These are phyloP conservation scores for Oryza meridionalis DNA, from an alignment of 176 grass and related monocot species.

Conservation along the genomic window DNA sequence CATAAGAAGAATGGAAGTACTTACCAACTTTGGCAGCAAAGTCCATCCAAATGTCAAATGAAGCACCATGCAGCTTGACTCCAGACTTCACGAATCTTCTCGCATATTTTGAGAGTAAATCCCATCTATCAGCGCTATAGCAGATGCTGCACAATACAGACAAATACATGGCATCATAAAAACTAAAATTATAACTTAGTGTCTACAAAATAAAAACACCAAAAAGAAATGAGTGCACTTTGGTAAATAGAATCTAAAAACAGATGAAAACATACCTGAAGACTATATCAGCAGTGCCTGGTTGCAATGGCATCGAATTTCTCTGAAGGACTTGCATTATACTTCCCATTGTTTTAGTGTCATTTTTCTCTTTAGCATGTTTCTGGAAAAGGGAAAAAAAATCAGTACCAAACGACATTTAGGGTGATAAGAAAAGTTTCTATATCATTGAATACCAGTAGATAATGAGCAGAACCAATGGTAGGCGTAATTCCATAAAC, in stretches of 20 bases:
- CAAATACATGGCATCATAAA: constrained; percentile 16
- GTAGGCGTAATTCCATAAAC: constrained; percentile 88
- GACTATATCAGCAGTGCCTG: constrained; percentile 89
- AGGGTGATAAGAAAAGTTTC: constrained; percentile 41
- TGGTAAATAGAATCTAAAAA: constrained; percentile 4
- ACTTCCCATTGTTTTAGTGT: constrained; percentile 70
- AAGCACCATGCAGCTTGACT: constrained; percentile 71
- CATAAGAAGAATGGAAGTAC: constrained; percentile 32
- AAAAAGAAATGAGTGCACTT: not conserved
- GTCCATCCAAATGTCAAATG: constrained; percentile 96
- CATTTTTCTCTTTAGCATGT: constrained; percentile 81
- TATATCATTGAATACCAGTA: constrained; percentile 68
- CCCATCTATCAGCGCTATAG: constrained; percentile 81
- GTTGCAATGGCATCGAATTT: constrained; percentile 72
- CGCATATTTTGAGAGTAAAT: constrained; percentile 74
- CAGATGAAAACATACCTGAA: constrained; percentile 57
- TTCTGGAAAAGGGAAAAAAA: constrained; percentile 56
- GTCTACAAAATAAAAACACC: not conserved
- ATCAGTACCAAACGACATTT: constrained; percentile 41
- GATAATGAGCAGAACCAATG: constrained; percentile 96
- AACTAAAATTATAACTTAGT: constrained; percentile 15
- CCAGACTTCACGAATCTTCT: constrained; percentile 73
- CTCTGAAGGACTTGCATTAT: constrained; percentile 60
- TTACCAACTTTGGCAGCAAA: constrained; percentile 92
- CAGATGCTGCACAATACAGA: constrained; percentile 77